Percentiles rank a stretch among this genome's conserved stretches.
phyloP scores from a whole-genome alignment of 345 rosid species.

The Erucastrum elatum region DNA sequence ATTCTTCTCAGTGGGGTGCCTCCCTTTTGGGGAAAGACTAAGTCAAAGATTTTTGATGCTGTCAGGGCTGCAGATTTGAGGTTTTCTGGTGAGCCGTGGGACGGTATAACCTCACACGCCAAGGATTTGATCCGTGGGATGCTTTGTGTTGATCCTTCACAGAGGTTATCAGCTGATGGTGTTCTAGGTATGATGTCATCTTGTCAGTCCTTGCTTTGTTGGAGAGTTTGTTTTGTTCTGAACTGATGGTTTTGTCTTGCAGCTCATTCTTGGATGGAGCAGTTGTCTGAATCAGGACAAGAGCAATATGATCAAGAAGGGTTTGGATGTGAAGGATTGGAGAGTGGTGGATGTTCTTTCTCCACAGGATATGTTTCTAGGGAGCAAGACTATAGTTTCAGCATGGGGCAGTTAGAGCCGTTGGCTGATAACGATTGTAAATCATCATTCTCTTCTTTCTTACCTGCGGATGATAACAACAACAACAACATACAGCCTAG shows the following conservation, averaged over 20 bases:
- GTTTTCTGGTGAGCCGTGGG: constrained; percentile 73
- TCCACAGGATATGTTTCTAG: constrained; percentile 42
- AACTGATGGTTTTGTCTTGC: constrained; percentile 27
- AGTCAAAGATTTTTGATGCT: constrained; percentile 79
- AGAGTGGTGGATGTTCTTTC: constrained; percentile 47
- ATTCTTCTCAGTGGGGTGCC: constrained; percentile 73
- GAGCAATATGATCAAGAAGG: constrained; percentile 41
- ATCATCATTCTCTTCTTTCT: constrained; percentile 61
- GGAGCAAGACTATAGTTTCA: constrained; percentile 64
- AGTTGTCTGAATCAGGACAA: constrained; percentile 40
- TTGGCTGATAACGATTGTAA: constrained; percentile 46
- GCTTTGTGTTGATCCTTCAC: constrained; percentile 72
- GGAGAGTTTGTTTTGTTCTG: not conserved
- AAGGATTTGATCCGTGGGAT: constrained; percentile 66
- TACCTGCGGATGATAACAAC: constrained; percentile 29
- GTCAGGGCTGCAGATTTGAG: constrained; percentile 74
- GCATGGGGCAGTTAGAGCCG: constrained; percentile 37
- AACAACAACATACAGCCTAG: constrained; percentile 21
- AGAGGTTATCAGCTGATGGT: constrained; percentile 63
- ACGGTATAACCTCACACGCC: constrained; percentile 58
- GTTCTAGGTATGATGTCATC: constrained; percentile 54
- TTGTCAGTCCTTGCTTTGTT: too few species aligned
- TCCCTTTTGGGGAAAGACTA: constrained; percentile 81
- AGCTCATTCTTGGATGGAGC: constrained; percentile 79
- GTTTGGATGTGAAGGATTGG: constrained; percentile 41